A percentile compares a stretch with the other conserved stretches of the same genome.
Conservation (phyloP, 2,329 filamentous ascomycete genomes). For the Parafenestella ontariensis region DNA sequence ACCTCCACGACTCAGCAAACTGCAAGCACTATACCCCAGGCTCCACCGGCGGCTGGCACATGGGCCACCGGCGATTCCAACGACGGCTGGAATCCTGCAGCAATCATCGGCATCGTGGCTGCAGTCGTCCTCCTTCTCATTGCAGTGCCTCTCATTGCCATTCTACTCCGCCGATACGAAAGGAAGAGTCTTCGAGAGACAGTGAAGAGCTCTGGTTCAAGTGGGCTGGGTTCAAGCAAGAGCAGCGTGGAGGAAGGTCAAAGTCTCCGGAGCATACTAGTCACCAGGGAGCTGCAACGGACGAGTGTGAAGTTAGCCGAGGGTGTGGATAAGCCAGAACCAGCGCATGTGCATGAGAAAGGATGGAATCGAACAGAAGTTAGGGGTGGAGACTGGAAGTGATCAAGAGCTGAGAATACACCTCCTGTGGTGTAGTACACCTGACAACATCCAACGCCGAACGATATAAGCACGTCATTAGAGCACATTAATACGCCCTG, state of each 20-base stretch:
- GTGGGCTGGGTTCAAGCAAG: constrained; percentile 12
- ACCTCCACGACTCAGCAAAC: not conserved
- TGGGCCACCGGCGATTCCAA: not conserved
- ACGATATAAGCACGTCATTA: not conserved
- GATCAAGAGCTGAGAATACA: not conserved
- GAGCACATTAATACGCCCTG: not conserved
- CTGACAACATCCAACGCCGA: no score
- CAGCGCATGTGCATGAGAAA: constrained; percentile 16
- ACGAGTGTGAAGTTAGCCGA: constrained; percentile 24
- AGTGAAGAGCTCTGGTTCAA: constrained; percentile 10
- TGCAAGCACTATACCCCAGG: constrained; percentile 10
- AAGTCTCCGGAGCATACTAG: constrained; percentile 29
- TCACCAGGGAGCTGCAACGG: constrained; percentile 30
- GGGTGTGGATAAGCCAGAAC: constrained; percentile 17
- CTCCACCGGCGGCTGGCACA: constrained; percentile 14
- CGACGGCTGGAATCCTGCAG: constrained; percentile 25
- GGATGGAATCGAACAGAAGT: constrained; percentile 29
- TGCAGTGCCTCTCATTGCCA: constrained; percentile 25
- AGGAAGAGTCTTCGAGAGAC: constrained; percentile 27
- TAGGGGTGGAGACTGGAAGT: constrained; percentile 16
- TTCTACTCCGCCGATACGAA: constrained; percentile 27
- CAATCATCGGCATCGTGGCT: constrained; percentile 34
- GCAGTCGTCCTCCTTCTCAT: constrained; percentile 25
- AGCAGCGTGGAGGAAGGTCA: constrained; percentile 24
- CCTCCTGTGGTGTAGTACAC: no score